Conservation (phyloP, 306 rosid species). For the Hylodesmum podocarpum region DNA sequence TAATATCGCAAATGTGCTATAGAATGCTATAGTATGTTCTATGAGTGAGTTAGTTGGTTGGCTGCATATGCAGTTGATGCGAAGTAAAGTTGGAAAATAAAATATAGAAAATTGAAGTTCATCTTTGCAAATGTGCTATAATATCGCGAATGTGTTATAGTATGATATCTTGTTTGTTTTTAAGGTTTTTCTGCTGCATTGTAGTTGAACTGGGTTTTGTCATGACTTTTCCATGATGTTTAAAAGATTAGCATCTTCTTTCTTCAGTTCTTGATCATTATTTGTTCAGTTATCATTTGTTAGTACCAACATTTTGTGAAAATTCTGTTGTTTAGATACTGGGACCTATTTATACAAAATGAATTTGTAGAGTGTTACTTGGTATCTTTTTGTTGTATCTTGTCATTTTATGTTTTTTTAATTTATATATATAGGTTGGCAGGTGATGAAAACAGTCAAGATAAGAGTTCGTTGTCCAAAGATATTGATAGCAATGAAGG, state of each 20-base stretch:
- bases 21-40: neutral
- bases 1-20: too few relatives aligned
- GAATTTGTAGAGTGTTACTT: neutral
- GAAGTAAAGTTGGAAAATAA: too few relatives aligned
- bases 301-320: neutral
- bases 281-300: neutral
- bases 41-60: too few relatives aligned
- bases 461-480: constrained; percentile 53
- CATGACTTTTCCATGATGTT: neutral
- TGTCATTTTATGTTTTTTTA: constrained; percentile 10
- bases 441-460: constrained; percentile 63
- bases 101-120: neutral
- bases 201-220: neutral
- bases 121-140: neutral
- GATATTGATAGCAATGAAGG: constrained; percentile 57
- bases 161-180: neutral
- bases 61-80: too few relatives aligned
- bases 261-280: neutral
- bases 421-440: constrained; percentile 46
- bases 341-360: neutral
- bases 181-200: neutral
- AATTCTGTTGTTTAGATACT: neutral
- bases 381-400: neutral
- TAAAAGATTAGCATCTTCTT: neutral
- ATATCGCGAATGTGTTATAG: neutral